Base-by-base conservation (phyloP, 139 green algal species). In the Limnomonas spitsbergensis region DNA sequence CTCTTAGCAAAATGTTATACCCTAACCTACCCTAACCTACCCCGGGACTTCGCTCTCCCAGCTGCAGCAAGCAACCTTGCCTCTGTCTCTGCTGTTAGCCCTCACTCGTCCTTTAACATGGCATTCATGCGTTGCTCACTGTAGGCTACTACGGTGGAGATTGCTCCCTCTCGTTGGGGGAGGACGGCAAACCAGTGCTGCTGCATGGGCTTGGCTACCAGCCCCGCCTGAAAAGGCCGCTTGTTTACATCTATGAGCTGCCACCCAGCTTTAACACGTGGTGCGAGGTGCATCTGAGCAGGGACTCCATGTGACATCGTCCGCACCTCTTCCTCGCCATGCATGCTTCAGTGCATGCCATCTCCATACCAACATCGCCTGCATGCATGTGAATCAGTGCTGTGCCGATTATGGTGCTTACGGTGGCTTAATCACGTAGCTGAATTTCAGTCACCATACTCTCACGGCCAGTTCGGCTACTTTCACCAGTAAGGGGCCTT, bases 171-270 rank as follows among this genome's bases (percentile, higher is more conserved):
- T 82, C 77, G n/a, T 4, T 66, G 32, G 72, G 40, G 0, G n/a
- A 56, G 0, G 72, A 81, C 67, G 77, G 77, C 0, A 76, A n/a
- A 52, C 73, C 77, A 29, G 31, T 52, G 81, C 70, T 87, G 35
- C 75, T 87, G 78, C 75, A 75, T n/a, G 78, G 78, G 0, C 69
- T 75, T 53, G 78, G 78, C 20, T 87, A 87, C 56, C 32, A 26
- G 37, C 54, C 56, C 2, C 54, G 82, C 29, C 2, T 34, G 6
- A 35, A 72, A 14, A 53, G 70, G 3, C 39, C 78, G 1, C 70
- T 53, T 20, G 35, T 87, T 0, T 87, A 84, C 47, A 74, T 87
- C 32, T 87, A 87, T 47, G 82, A 87, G 67, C 78, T 87, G 31
- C 82, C 82, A 27, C 73, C 73, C 4, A 69, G 36, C 32, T 70